Evolutionary conservation across 345 rosid species (phyloP), one percentile per base, ranked within the genome.

Genomic region (Citropsis articulata): DNA sequence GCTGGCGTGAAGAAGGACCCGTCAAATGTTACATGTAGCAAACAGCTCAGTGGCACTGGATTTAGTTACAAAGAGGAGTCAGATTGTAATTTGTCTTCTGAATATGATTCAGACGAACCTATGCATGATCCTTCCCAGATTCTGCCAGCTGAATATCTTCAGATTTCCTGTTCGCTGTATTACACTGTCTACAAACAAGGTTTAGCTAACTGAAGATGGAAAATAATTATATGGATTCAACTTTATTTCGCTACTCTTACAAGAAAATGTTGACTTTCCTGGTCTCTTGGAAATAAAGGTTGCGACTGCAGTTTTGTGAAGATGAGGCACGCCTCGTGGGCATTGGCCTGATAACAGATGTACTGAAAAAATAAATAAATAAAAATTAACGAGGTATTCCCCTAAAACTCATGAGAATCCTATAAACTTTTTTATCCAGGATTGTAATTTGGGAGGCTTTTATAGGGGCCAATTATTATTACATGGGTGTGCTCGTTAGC

Each of bases 91-190:
- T 66, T 84, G 60, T 77, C 71, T 68, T 83, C 82, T 16, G 84
- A 84, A 27, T 82, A 84, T 8, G 79, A 83, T 31, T 84, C 84
- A 22, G 88, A 87, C 59, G 76, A 81, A 66, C 69, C 65, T 70
- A 8, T 68, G 30, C 76, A 38, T 65, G 40, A 63, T 59, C 69
- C 45, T 64, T 73, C 28, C 63, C 76, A 73, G 73, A 28, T 12
- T 50, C 19, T 42, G 45, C 35, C 9, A 31, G 0, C 24, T 18
- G 67, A 67, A n/a, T 38, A 60, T 81, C 66, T 66, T 55, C 68
- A 24, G 76, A n/a, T 60, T 73, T 38, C 40, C 24, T 57, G 48
- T 35, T 28, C 65, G 16, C 10, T 14, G 35, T 59, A 13, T 59
- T 2, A 60, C 59, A 73, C 5, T 38, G 6, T 56, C 22, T 27